Conservation (phyloP, 805 yeast species). For the Candida ascalaphidarum region DNA sequence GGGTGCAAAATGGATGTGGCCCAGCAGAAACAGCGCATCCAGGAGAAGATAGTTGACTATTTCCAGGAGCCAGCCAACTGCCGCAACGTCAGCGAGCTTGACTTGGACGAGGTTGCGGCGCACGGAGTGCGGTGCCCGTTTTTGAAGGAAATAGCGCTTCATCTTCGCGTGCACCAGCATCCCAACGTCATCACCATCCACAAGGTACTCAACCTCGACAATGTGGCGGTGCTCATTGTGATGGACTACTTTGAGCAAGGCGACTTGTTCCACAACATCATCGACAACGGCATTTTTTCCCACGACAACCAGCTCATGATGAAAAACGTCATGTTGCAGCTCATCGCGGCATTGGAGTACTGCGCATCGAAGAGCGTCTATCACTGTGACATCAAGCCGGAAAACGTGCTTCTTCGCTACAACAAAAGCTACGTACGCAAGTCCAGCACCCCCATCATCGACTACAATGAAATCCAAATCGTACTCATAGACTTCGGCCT, state of each 20-base stretch:
- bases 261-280: constrained; percentile 80
- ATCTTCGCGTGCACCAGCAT: constrained; percentile 66
- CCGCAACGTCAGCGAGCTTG: constrained; percentile 8
- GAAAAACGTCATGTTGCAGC: constrained; percentile 35
- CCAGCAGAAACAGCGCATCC: constrained; percentile 21
- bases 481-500: constrained; percentile 85
- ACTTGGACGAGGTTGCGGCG: constrained; percentile 14
- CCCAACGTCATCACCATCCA: constrained; percentile 72
- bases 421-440: constrained; percentile 16
- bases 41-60: constrained; percentile 13
- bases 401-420: constrained; percentile 29
- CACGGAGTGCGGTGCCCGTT: constrained; percentile 22
- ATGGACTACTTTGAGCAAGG: constrained; percentile 86
- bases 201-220: constrained; percentile 55
- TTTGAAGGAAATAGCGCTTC: constrained; percentile 64
- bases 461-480: constrained; percentile 43
- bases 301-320: constrained; percentile 36
- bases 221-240: constrained; percentile 52
- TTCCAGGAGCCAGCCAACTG: constrained; percentile 9
- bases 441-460: constrained; percentile 11
- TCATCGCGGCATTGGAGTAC: constrained; percentile 27
- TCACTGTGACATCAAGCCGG: constrained; percentile 37
- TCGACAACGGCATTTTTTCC: constrained; percentile 58
- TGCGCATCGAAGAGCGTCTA: constrained; percentile 23
- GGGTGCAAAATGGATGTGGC: constrained; percentile 20